These are phyloP conservation scores for Abortiporus biennis DNA, from an alignment of 1,284 basidiomycete species.

Conservation along the genomic window DNA sequence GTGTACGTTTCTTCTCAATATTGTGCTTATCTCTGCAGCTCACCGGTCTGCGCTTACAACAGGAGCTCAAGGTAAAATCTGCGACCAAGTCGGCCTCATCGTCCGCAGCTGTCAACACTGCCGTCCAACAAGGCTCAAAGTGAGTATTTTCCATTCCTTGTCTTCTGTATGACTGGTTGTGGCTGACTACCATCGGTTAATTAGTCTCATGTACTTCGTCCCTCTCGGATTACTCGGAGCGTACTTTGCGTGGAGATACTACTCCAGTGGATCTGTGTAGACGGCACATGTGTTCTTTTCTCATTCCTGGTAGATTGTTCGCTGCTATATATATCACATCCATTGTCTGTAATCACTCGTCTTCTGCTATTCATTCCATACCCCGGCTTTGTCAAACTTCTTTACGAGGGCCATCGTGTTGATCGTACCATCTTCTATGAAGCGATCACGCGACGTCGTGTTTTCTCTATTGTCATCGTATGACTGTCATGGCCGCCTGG, in stretches of 20 bases:
- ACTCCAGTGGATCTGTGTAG: constrained; percentile 40
- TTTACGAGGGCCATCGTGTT: no score
- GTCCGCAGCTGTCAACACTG: constrained; percentile 34
- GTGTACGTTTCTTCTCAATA: constrained; percentile 38
- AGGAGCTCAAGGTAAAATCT: constrained; percentile 47
- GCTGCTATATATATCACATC: no score
- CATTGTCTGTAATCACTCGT: no score
- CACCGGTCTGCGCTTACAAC: constrained; percentile 3
- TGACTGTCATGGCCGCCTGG: constrained; percentile 70
- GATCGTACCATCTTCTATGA: no score
- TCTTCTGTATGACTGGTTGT: constrained; percentile 7
- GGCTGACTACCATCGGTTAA: constrained; percentile 6
- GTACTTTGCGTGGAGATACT: constrained; percentile 81
- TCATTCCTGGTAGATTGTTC: no score
- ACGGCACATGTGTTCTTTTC: no score
- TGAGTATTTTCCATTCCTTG: constrained; percentile 30
- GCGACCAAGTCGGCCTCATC: constrained; percentile 23
- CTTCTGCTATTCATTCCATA: no score
- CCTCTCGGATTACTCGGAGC: constrained; percentile 69
- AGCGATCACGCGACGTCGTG: no score
- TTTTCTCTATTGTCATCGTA: no score
- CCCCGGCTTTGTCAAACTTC: no score
- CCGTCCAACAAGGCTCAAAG: constrained; percentile 68
- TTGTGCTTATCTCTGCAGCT: background rate
- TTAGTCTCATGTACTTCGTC: constrained; percentile 72